Evolutionary conservation across 2,329 filamentous ascomycete genomes (phyloP), one percentile per base, ranked within the genome.

Genomic region (Rugonectria rugulosa): DNA sequence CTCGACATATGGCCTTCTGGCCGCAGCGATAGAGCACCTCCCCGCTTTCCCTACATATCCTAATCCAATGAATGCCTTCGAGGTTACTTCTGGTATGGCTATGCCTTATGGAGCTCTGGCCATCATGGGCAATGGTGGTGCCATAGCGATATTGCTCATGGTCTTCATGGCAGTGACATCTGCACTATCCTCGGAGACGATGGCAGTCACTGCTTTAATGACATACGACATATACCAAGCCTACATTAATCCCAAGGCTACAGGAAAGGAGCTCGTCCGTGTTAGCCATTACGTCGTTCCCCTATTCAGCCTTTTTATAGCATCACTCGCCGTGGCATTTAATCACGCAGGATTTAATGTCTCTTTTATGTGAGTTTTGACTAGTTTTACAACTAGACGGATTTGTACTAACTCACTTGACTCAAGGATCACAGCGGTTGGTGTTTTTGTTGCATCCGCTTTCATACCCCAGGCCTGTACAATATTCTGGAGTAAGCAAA

Each of bases 301-400:
- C 88, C 90, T 94, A 4, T 92, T 89, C 4, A 91, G 88, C 2
- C 93, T 95, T 72, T 68, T 88, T 73, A 93, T 95, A 77, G 89
- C 90, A 9, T 82, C 77, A 0, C 91, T 94, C 71, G 87, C 86
- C 0, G 90, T 90, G 1, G 90, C 88, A 1, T 81, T 92, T 1
- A 84, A 77, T 70, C 88, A 88, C 59, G 85, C 82, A 6, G 86
- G 88, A 14, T 88, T 95, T 52, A 88, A 84, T 5, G 92, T n/a
- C n/a, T n/a, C n/a, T n/a, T n/a, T n/a, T n/a, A n/a, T n/a, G n/a
- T n/a, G n/a, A n/a, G n/a, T n/a, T n/a, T n/a, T n/a, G n/a, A n/a
- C n/a, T n/a, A n/a, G n/a, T n/a, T n/a, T n/a, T n/a, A n/a, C n/a
- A n/a, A n/a, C n/a, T n/a, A n/a, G n/a, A n/a, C n/a, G n/a, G n/a